phyloP scores from a whole-genome alignment of 2,329 filamentous ascomycete species.

The Botryotinia calthae region DNA sequence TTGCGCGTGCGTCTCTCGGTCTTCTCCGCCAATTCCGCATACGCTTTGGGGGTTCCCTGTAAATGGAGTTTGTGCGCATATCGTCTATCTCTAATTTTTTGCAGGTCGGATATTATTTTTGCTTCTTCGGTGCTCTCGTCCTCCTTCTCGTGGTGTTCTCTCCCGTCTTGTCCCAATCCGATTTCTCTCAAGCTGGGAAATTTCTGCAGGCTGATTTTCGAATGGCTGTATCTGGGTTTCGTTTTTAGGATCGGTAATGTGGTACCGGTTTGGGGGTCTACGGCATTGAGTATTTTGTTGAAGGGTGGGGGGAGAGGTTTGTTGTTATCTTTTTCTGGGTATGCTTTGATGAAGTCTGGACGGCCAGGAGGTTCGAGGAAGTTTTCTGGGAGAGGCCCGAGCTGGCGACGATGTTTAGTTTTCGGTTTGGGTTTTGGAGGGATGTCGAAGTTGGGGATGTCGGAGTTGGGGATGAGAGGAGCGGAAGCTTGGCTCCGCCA shows the following conservation, averaged over 20 bases:
- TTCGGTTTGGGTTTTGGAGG: background rate
- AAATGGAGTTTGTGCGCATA: background rate
- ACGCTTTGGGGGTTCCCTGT: background rate
- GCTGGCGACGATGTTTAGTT: background rate
- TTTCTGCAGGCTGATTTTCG: background rate
- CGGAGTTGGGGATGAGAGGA: background rate
- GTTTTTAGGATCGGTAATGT: background rate
- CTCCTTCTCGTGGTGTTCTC: rapidly evolving
- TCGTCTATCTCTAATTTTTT: background rate
- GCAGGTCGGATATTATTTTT: background rate
- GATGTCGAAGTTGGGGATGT: background rate
- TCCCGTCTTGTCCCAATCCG: background rate
- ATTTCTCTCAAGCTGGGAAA: background rate
- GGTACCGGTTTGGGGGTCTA: background rate
- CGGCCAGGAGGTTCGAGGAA: slow-evolving; percentile 7
- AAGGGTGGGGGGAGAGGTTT: background rate
- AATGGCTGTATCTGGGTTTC: background rate
- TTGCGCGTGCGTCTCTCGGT: background rate
- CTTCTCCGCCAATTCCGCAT: background rate
- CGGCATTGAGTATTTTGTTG: background rate
- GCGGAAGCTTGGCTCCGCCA: background rate
- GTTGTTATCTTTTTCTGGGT: slow-evolving; percentile 3
- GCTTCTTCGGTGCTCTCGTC: background rate
- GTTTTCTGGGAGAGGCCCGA: background rate
- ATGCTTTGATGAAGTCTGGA: background rate